Evolutionary conservation across 148 eudicot genomes (phyloP), one percentile per base, ranked within the genome.

Genomic region (Spergularia bocconei): DNA sequence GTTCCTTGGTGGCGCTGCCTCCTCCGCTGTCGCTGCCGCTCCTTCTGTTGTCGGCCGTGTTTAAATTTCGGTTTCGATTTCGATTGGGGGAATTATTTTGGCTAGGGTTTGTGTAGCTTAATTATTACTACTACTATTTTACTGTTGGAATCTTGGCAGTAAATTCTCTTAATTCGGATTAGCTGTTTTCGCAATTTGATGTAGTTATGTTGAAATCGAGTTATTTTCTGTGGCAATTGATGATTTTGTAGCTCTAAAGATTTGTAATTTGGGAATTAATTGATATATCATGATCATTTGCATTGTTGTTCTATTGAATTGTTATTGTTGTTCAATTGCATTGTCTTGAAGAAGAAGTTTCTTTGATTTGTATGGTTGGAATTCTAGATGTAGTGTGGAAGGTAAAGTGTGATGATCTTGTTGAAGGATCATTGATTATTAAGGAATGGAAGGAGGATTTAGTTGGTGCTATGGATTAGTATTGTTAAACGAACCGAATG

Each of bases 1-100:
- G 21, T 91, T 89, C 78, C 88, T 91, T 9, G 96, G 96, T 38
- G 91, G 91, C 2, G 89, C 92, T 6, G 89, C 93, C 6, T 76
- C 88, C 5, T 82, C 89, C 41, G 92, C 90, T 6, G 89, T 90
- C 10, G 90, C 80, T 1, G 83, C 87, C 0, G 90, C 85, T 29
- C 79, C 87, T 1, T 81, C 81, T 17, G 84, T 85, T 6, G 84
- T 82, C 11, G 67, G 81, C 0, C 79, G 91, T n/a, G 90, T 87
- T 11, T 88, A 73, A 29, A 83, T 62, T 60, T 58, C 62, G 62
- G 29, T 11, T 64, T 64, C 11, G 9, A 15, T 64, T 39, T 8
- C 50, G 17, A 6, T 56, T 44, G 48, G 59, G 59, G 21, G 59
- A 56, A 56, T 56, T 56, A 9, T 56, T 56, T 4, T 13, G 17